Base-by-base conservation (phyloP, 179 eudicot species). In the Camellia oleifera region DNA sequence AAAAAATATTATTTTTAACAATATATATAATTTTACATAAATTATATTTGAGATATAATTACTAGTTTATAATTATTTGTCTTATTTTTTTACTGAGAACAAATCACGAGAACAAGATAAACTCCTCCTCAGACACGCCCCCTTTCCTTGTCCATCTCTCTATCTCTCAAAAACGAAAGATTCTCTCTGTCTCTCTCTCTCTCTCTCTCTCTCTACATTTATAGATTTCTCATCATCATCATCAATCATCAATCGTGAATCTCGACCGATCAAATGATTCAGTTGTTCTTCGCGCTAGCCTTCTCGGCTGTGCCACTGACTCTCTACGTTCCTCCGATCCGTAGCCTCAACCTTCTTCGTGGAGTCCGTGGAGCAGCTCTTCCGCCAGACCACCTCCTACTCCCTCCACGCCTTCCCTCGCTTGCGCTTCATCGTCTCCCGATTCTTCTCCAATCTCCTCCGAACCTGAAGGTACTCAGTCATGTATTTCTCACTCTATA, bases 301-400 rank as follows among this genome's bases (percentile, higher is more conserved):
- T 89, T 88, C 84, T 79, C 90, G 72, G 92, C 90, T 50, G 90
- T 81, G 82, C 92, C 90, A 64, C 61, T 89, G 46, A 88, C 86
- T 2, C 77, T 88, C 0, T 89, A 84, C 85, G 67, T 89, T 13
- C 89, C 92, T 40, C 90, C 90, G 53, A 86, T 88, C 20, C 81
- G 92, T 13, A 88, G 83, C 84, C 81, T 89, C 6, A 86, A 69
- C 53, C 74, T 73, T 73, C 20, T 88, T 88, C 81, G 82, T 86
- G 45, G 84, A 82, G 75, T 79, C 84, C 10, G 9, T 82, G 53
- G 84, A 86, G 77, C 62, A 81, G 0, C 54, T 86, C 65, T 18
- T 80, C 81, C 83, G 80, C 40, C 85, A 83, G 15, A 61, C 75
- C 79, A 12, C 72, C 44, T 57, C 77, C 11, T 79, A 67, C 63